Percentiles rank a stretch among this genome's conserved stretches.
Evolutionary conservation across 2,329 filamentous ascomycete genomes (phyloP).

Genomic region (Salinomyces thailandicus): DNA sequence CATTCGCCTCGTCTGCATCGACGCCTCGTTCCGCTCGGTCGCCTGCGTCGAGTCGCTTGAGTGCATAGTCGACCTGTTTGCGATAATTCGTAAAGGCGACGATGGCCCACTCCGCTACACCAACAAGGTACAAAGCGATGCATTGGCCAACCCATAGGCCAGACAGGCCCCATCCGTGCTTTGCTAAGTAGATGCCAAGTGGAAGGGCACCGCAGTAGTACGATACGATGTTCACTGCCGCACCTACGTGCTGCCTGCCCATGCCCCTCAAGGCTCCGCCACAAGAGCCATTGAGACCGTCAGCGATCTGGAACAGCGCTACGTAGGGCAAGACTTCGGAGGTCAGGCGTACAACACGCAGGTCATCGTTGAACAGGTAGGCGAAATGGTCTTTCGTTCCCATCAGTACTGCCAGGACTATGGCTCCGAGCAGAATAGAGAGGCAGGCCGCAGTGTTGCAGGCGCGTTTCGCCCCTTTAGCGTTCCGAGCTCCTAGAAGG

Average conservation of each 20-base stretch:
- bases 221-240: slow-evolving; percentile 67
- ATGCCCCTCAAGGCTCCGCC: slow-evolving; percentile 72
- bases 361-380: slow-evolving; percentile 70
- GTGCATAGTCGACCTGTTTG: slow-evolving; percentile 58
- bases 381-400: slow-evolving; percentile 62
- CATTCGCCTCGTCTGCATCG: not conserved
- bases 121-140: slow-evolving; percentile 68
- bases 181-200: slow-evolving; percentile 72
- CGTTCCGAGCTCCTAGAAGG: slow-evolving; percentile 58
- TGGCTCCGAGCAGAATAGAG: slow-evolving; percentile 55
- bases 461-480: slow-evolving; percentile 56
- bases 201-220: slow-evolving; percentile 78
- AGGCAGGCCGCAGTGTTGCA: slow-evolving; percentile 67
- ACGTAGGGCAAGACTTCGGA: slow-evolving; percentile 74
- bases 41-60: slow-evolving; percentile 54
- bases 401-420: slow-evolving; percentile 61
- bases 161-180: slow-evolving; percentile 71
- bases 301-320: slow-evolving; percentile 80
- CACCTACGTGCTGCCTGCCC: slow-evolving; percentile 78
- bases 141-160: slow-evolving; percentile 63
- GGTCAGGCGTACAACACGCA: slow-evolving; percentile 60
- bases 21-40: slow-evolving; percentile 31
- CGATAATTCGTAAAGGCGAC: slow-evolving; percentile 72
- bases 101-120: slow-evolving; percentile 66
- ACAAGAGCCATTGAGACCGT: slow-evolving; percentile 76